Base-by-base conservation (phyloP, 2,329 filamentous ascomycete genomes). In the Colletotrichum destructivum region DNA sequence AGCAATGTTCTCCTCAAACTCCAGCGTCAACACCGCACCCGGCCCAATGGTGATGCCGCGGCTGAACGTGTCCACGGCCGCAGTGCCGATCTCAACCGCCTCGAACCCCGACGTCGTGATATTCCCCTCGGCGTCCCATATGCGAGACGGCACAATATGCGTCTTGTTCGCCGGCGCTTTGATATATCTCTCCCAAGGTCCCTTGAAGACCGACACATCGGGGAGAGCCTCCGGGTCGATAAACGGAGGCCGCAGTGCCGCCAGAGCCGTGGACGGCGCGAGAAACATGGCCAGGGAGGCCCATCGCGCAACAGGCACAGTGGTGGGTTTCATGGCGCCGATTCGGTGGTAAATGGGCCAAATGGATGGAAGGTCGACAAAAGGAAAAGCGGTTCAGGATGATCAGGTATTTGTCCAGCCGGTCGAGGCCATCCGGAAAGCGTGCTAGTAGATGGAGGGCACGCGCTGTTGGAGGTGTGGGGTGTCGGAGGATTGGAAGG, bases 1-100 rank as follows among this genome's bases (percentile, higher is more conserved):
- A 55, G 77, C 79, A 70, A 83, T 82, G 65, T 84, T 84, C 76
- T 84, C 79, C 5, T 72, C 77, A 69, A 84, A 84, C 64, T 82
- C 82, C 56, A 82, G 78, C 7, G 80, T 83, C 66, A 84, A 73
- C 54, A 80, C 74, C 16, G 80, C 81, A 23, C 79, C 78, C 5
- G 75, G 75, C 7, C 76, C 81, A 69, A 80, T 77, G 6, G 77
- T 69, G 23, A 80, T 74, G 18, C 75, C 75, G 21, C 69, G 63
- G 12, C 69, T 69, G 13, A 71, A 73, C 8, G 64, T 44, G 18
- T 66, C 51, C 2, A 74, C 76, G 26, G 65, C 66, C 18, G 55
- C 42, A 8, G 60, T 38, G 46, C 69, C 69, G 38, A 64, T 60
- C 23, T 72, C 60, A 3, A 72, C 52, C 15, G 38, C 18, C 49